phyloP scores from a whole-genome alignment of 225 moss, liverwort and hornwort species.

The Climacium dendroides region DNA sequence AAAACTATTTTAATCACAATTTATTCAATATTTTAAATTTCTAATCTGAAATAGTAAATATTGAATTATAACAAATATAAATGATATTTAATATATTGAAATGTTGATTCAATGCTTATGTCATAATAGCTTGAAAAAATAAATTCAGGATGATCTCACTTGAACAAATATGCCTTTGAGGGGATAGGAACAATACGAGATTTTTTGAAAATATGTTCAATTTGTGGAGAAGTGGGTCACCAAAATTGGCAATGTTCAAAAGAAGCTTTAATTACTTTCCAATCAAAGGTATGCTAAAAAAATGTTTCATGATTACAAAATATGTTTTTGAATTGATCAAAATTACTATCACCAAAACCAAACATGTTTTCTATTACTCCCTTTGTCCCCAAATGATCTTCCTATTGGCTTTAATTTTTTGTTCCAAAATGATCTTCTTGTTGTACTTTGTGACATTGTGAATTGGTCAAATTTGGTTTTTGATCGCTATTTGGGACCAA shows the following conservation, averaged over 20 bases:
- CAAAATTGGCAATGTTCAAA: constrained; percentile 78
- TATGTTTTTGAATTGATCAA: background rate
- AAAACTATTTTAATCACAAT: background rate
- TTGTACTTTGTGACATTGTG: too few species aligned
- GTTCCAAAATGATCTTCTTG: too few species aligned
- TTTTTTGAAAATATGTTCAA: constrained; percentile 51
- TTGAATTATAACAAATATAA: too few species aligned
- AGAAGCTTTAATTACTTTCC: constrained; percentile 51
- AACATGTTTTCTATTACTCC: background rate
- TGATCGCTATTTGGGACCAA: too few species aligned
- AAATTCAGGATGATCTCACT: too few species aligned
- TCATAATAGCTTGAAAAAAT: background rate
- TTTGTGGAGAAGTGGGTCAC: constrained; percentile 68
- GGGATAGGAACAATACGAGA: constrained; percentile 64
- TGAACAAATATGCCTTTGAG: background rate
- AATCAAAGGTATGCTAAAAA: constrained; percentile 35
- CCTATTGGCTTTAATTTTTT: too few species aligned
- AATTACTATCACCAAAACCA: background rate
- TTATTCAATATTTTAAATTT: background rate
- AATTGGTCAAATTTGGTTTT: too few species aligned
- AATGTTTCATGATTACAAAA: background rate
- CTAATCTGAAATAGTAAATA: background rate
- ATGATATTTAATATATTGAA: background rate
- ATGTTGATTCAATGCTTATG: rapidly evolving
- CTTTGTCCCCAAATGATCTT: too few species aligned